phyloP scores from a whole-genome alignment of 148 eudicot genomes.

The Rhododendron kiyosumense region DNA sequence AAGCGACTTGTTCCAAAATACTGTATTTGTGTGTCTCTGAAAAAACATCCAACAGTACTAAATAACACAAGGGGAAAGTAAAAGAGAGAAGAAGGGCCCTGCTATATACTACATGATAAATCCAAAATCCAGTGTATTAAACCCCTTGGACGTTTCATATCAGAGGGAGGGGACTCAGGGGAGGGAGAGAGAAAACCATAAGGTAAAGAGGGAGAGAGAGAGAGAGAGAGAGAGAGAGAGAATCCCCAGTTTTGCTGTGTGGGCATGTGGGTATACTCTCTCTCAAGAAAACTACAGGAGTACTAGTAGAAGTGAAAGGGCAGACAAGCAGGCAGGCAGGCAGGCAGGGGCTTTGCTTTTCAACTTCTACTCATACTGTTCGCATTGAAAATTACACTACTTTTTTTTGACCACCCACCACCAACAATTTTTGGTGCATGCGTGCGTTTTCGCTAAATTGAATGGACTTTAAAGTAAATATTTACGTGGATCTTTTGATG shows the following conservation, averaged over 20 bases:
- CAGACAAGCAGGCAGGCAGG: no score
- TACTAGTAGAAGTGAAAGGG: not conserved
- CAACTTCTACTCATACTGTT: not conserved
- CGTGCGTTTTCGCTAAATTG: no score
- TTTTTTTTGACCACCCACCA: no score
- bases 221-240: not conserved
- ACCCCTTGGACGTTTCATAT: not conserved
- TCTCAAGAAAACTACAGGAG: not conserved
- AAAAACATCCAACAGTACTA: not conserved
- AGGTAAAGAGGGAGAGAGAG: not conserved
- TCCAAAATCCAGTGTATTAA: not conserved
- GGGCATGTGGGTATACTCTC: not conserved
- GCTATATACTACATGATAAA: not conserved
- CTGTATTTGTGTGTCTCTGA: no score
- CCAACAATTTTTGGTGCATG: no score
- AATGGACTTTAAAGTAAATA: no score
- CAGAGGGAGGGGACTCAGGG: not conserved
- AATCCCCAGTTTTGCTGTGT: not conserved
- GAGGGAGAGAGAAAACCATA: not conserved
- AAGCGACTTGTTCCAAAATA: constrained; percentile 31
- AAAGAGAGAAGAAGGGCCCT: not conserved
- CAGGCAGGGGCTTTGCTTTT: not conserved
- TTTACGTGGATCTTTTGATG: no score
- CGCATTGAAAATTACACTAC: not conserved
- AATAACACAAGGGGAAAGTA: not conserved